Evolutionary conservation across 331 rosid species (phyloP).

Genomic region (Prunus yedoensis): DNA sequence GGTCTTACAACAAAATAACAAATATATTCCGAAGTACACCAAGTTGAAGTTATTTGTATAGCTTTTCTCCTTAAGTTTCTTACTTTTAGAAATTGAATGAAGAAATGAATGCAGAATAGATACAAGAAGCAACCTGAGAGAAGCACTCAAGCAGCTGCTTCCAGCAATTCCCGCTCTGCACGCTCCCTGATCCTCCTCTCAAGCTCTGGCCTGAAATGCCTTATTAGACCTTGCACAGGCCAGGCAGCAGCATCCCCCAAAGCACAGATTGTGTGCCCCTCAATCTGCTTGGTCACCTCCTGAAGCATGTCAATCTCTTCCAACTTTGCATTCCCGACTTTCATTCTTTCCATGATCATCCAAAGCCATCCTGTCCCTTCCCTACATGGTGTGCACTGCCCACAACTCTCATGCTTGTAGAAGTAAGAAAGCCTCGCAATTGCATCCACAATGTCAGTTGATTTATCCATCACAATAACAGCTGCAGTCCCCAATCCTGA

Average conservation of each 20-base stretch:
- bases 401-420: slow-evolving; percentile 99
- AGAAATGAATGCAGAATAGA: slow-evolving; percentile 18
- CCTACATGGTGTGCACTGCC: slow-evolving; percentile 99
- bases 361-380: slow-evolving; percentile 99
- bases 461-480: slow-evolving; percentile 98
- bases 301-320: slow-evolving; percentile 99
- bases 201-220: slow-evolving; percentile 98
- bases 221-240: slow-evolving; percentile 99
- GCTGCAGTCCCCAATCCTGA: slow-evolving; percentile 99
- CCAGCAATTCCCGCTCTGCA: slow-evolving; percentile 85
- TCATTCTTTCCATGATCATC: slow-evolving; percentile 97
- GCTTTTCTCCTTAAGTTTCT: slow-evolving; percentile 7
- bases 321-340: slow-evolving; percentile 92
- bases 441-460: slow-evolving; percentile 97
- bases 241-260: slow-evolving; percentile 99
- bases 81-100: background rate
- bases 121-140: slow-evolving; percentile 42
- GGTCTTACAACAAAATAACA: slow-evolving; percentile 2
- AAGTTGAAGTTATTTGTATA: slow-evolving; percentile 11
- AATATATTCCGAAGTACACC: slow-evolving; percentile 12
- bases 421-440: slow-evolving; percentile 97
- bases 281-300: slow-evolving; percentile 98
- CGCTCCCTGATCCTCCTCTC: slow-evolving; percentile 93
- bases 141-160: slow-evolving; percentile 73
- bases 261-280: slow-evolving; percentile 98